phyloP scores from a whole-genome alignment of 345 rosid genomes.

The sweet orange (Citrus sinensis) region DVS_A1.0 CM039163.1:14810501-14811000 shows the following conservation, averaged over 20 bases:
- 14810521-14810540: not conserved
- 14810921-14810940: not conserved
- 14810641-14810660: not conserved
- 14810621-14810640: not conserved
- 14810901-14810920: not conserved
- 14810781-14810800: not conserved
- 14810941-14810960: not conserved
- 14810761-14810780: not conserved
- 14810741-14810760: not conserved
- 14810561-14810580: not conserved
- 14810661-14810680: not conserved
- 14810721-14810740: not conserved
- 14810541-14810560: slow-evolving; percentile 1
- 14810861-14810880: not conserved
- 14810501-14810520: not conserved
- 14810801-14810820: not conserved
- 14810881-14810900: not conserved
- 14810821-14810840: not conserved
- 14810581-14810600: not conserved
- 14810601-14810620: not conserved
- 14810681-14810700: not conserved
- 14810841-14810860: not conserved
- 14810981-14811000: not conserved
- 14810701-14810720: not conserved
- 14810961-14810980: not conserved